Evolutionary conservation across 441 rosid genomes (phyloP).

Genomic region (Populus tomentosa): DNA sequence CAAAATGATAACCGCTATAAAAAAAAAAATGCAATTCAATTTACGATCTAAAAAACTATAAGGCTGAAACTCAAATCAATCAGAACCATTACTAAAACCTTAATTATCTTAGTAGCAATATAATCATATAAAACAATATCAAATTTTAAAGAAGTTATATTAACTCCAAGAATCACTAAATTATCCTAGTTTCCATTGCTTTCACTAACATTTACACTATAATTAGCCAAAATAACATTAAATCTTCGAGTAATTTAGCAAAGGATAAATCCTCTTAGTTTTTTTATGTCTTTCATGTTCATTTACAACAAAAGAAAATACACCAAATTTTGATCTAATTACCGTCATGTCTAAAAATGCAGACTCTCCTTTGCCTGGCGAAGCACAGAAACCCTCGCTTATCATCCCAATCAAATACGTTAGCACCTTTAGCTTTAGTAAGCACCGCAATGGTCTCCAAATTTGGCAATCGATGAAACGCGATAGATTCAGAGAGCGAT

Average conservation of each 20-base stretch:
- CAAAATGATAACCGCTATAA: background rate
- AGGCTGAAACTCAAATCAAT: background rate
- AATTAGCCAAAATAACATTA: background rate
- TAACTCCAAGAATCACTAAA: background rate
- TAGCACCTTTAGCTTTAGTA: slow-evolving; percentile 94
- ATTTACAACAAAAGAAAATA: background rate
- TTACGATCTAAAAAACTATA: background rate
- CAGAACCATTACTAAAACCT: background rate
- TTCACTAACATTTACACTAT: background rate
- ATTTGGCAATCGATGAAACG: slow-evolving; percentile 80
- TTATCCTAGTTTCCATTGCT: background rate
- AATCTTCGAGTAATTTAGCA: no score
- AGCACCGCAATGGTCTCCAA: slow-evolving; percentile 91
- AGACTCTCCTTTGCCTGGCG: slow-evolving; percentile 86
- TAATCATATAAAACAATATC: background rate
- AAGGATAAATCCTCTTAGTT: background rate
- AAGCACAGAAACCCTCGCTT: slow-evolving; percentile 88
- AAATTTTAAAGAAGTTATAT: background rate
- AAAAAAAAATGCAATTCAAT: background rate
- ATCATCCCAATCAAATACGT: slow-evolving; percentile 89
- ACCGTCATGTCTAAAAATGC: slow-evolving; percentile 94
- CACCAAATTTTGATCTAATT: slow-evolving; percentile 1
- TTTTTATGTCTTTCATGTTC: background rate
- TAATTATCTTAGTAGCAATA: background rate
- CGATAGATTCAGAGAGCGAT: slow-evolving; percentile 85